Percentiles rank a stretch among this genome's conserved stretches.
phyloP scores from a whole-genome alignment of 331 rosid genomes.

The Pyracantha coccinea region DNA sequence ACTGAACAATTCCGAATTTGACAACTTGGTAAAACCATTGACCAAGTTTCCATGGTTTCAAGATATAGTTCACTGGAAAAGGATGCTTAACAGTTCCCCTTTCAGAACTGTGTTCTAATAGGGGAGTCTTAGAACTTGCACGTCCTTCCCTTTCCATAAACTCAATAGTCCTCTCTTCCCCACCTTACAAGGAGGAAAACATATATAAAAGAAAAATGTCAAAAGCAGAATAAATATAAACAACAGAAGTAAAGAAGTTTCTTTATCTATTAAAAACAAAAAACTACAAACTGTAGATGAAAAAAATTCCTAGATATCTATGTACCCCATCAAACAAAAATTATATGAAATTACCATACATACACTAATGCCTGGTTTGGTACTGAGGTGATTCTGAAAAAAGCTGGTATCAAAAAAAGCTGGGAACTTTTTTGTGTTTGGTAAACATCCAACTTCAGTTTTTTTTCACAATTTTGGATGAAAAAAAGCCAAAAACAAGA shows the following conservation, averaged over 20 bases:
- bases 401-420: too few species aligned
- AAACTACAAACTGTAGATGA: neutral
- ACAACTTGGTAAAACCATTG: constrained; percentile 79
- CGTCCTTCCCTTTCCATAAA: constrained; percentile 93
- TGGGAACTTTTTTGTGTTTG: too few species aligned
- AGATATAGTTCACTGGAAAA: constrained; percentile 72
- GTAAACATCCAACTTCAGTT: too few species aligned
- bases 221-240: neutral
- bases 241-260: neutral
- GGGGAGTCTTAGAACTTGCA: constrained; percentile 52
- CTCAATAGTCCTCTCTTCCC: constrained; percentile 84
- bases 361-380: too few species aligned
- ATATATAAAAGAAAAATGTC: neutral
- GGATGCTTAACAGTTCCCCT: constrained; percentile 71
- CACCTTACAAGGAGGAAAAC: constrained; percentile 39
- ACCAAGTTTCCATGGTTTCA: constrained; percentile 93
- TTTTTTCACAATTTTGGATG: too few species aligned
- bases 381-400: too few species aligned
- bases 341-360: neutral
- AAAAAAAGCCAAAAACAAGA: too few species aligned
- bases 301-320: neutral
- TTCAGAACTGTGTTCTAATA: constrained; percentile 47
- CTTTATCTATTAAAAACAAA: neutral
- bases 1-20: constrained; percentile 94
- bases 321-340: neutral